Conservation (phyloP, 2,329 filamentous ascomycete genomes). For the Proliferodiscus dingleyae region DNA sequence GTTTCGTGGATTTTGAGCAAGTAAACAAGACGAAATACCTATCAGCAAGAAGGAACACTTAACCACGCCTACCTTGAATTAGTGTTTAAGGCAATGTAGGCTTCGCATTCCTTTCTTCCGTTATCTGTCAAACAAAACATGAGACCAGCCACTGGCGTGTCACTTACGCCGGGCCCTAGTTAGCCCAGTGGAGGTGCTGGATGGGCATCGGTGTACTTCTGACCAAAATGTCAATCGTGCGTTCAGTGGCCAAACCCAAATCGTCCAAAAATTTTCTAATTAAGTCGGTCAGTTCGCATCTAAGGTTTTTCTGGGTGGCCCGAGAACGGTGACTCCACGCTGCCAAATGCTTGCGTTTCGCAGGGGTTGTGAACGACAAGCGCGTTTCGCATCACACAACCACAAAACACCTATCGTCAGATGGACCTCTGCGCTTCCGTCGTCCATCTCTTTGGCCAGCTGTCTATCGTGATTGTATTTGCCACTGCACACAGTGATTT, state of each 20-base stretch:
- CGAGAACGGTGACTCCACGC: conserved; percentile 4
- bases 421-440: neutral
- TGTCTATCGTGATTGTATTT: neutral
- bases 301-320: conserved; percentile 18
- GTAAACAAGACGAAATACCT: neutral
- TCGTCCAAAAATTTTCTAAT: conserved; percentile 3
- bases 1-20: neutral
- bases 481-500: neutral
- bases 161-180: neutral
- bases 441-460: neutral
- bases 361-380: conserved; percentile 7
- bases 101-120: neutral
- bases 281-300: conserved; percentile 11
- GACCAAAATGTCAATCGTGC: conserved; percentile 21
- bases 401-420: conserved; percentile 12
- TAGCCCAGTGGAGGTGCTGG: neutral
- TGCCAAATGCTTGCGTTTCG: conserved; percentile 12
- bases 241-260: neutral
- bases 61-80: neutral
- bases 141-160: neutral
- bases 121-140: neutral
- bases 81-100: neutral
- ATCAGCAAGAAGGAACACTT: neutral
- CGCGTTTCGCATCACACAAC: conserved; percentile 10
- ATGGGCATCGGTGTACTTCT: conserved; percentile 14